Percentiles rank a stretch among this genome's conserved stretches.
phyloP scores from a whole-genome alignment of 75 land plant species.

The Azolla pinnata region DNA sequence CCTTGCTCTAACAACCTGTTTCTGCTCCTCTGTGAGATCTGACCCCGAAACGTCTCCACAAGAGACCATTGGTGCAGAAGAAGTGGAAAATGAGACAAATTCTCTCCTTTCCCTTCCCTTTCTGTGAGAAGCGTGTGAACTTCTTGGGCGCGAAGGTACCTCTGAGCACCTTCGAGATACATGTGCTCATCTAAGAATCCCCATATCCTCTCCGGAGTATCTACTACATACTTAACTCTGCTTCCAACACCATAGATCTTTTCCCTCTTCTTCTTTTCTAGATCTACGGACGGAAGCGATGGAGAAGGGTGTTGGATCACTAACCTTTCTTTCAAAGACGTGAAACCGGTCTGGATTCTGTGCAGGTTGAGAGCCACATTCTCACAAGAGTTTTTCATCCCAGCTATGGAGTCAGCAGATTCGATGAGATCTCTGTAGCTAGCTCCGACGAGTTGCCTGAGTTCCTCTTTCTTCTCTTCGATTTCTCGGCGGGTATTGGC shows the following conservation, averaged over 20 bases:
- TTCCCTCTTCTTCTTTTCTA: slow-evolving; percentile 30
- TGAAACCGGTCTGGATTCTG: slow-evolving; percentile 38
- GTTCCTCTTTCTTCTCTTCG: slow-evolving; percentile 72
- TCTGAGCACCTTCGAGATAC: slow-evolving; percentile 77
- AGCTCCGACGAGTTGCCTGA: slow-evolving; percentile 81
- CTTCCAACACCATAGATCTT: slow-evolving; percentile 52
- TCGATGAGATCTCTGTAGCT: slow-evolving; percentile 97
- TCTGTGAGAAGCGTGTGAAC: slow-evolving; percentile 44
- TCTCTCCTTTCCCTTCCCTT: slow-evolving; percentile 10
- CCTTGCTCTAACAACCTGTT: slow-evolving; percentile 57
- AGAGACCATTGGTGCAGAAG: slow-evolving; percentile 84
- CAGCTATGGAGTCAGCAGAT: slow-evolving; percentile 88
- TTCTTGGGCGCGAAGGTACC: slow-evolving; percentile 66
- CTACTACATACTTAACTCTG: slow-evolving; percentile 91
- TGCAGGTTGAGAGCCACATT: slow-evolving; percentile 55
- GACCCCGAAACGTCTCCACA: slow-evolving; percentile 73
- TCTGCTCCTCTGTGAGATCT: slow-evolving; percentile 79
- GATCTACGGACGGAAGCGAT: slow-evolving; percentile 9
- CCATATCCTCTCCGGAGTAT: slow-evolving; percentile 97
- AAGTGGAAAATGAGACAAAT: slow-evolving; percentile 45
- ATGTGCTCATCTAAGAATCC: slow-evolving; percentile 93
- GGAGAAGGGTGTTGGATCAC: slow-evolving; percentile 14
- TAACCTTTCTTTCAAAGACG: slow-evolving; percentile 31
- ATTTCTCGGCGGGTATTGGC: slow-evolving; percentile 57
- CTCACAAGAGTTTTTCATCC: slow-evolving; percentile 52